Base-by-base conservation (phyloP, 306 rosid genomes). In the Dalbergia cochinchinensis region DNA sequence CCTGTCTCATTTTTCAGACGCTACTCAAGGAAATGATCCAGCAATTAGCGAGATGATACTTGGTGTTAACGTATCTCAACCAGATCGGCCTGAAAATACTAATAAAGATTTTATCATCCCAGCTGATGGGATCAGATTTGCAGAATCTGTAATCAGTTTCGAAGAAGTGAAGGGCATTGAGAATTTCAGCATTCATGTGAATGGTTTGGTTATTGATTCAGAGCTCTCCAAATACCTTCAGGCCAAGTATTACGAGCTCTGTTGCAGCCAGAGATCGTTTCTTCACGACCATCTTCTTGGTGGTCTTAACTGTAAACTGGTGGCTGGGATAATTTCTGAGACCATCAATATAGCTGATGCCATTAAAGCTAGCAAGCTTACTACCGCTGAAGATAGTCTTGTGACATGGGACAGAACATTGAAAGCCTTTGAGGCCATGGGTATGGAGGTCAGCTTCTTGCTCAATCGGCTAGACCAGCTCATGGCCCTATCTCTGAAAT, bases 241-340 rank as follows among this genome's bases (percentile, higher is more conserved):
- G 67, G 55, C 41, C 61, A 89, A 88, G 87, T 89, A 91, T 79
- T 82, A 81, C 9, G 88, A 88, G 48, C 87, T 92, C 5, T 92
- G 94, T 53, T 62, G 66, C 77, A 90, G 90, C 59, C 94, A 90
- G 78, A 63, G 78, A 44, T 48, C 85, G 20, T 86, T 82, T 74
- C 94, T 90, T 41, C 97, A 92, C 55, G 90, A 82, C 19, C 78
- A 84, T 66, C 84, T 88, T 47, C 78, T 91, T 7, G 86, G 48
- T 50, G 88, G 88, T 62, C 91, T 88, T 1, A 90, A 92, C 82
- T 80, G 73, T 58, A 78, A 77, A 54, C 79, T 92, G 10, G 82
- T 76, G 6, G 82, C 86, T 16, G 92, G 92, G 73, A 81, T 87
- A 11, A 90, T 92, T 11, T 74, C 78, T 15, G 91, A 92, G 83